phyloP scores from a whole-genome alignment of 164 flowering plant species.

The Nymphaea colorata region DNA sequence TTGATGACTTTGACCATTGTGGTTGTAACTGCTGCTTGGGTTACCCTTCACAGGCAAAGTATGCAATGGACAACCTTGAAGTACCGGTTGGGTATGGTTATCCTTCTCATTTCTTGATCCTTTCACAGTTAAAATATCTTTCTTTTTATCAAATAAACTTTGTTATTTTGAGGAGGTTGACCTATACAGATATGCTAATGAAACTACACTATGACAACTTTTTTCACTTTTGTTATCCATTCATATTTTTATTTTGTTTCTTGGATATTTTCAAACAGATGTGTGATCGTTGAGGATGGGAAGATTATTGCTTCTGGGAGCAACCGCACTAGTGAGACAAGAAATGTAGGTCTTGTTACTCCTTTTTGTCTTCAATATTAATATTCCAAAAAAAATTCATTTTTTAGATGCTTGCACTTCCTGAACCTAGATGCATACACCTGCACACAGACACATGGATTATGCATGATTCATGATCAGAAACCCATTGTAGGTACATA shows the following conservation, averaged over 20 bases:
- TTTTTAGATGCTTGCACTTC: neutral
- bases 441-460: neutral
- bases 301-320: constrained; percentile 68
- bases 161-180: neutral
- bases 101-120: neutral
- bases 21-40: neutral
- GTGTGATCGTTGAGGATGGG: constrained; percentile 69
- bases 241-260: neutral
- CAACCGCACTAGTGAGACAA: constrained; percentile 75
- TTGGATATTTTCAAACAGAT: constrained; percentile 23
- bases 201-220: no score
- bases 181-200: neutral
- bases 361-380: neutral
- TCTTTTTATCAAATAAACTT: neutral
- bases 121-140: neutral
- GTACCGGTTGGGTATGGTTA: constrained; percentile 4
- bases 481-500: neutral
- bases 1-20: neutral
- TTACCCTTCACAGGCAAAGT: constrained; percentile 4
- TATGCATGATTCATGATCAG: neutral
- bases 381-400: neutral
- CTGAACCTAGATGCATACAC: neutral
- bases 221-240: neutral
- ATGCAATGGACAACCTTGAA: constrained; percentile 6
- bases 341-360: constrained; percentile 40